Evolutionary conservation across 495 filamentous ascomycete species (phyloP).

Genomic region (Thermothielavioides terrestris): DNA sequence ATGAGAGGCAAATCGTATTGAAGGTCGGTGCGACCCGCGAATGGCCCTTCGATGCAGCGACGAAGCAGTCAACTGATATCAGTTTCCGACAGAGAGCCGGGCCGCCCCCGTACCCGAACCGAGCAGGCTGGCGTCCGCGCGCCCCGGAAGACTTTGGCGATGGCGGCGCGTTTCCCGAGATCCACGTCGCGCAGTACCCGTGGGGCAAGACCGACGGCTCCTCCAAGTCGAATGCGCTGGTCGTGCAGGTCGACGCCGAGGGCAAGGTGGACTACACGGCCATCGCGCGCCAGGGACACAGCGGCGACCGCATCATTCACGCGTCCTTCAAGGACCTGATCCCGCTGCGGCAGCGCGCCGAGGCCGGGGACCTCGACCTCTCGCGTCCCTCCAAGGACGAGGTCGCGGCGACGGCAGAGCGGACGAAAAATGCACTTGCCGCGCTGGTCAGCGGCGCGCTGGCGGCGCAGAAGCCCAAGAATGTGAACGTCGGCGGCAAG

Average conservation of each 20-base stretch:
- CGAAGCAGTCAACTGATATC: conserved; percentile 10
- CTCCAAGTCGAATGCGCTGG: conserved; percentile 74
- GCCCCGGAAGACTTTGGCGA: conserved; percentile 86
- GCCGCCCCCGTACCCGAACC: conserved; percentile 78
- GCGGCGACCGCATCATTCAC: conserved; percentile 76
- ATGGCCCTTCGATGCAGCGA: not conserved
- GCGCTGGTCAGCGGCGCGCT: conserved; percentile 77
- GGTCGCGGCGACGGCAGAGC: conserved; percentile 71
- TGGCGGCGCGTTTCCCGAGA: conserved; percentile 93
- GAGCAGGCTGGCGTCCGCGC: conserved; percentile 80
- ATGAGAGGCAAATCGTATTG: conserved; percentile 79
- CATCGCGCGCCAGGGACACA: conserved; percentile 85
- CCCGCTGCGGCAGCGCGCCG: conserved; percentile 83
- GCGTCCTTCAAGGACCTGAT: conserved; percentile 96
- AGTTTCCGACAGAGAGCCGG: conserved; percentile 55
- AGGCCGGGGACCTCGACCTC: conserved; percentile 88
- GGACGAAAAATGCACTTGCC: conserved; percentile 77
- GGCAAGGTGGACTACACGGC: conserved; percentile 96
- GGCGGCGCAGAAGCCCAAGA: conserved; percentile 91
- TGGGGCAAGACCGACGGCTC: conserved; percentile 70
- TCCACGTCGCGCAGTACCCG: conserved; percentile 90
- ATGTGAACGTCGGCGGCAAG: conserved; percentile 64
- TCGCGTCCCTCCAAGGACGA: conserved; percentile 79
- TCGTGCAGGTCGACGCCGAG: conserved; percentile 80
- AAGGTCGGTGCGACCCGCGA: conserved; percentile 44